Conservation (phyloP, 768 basidiomycete genomes). For the Rhodotorula sphaerocarpa region DNA sequence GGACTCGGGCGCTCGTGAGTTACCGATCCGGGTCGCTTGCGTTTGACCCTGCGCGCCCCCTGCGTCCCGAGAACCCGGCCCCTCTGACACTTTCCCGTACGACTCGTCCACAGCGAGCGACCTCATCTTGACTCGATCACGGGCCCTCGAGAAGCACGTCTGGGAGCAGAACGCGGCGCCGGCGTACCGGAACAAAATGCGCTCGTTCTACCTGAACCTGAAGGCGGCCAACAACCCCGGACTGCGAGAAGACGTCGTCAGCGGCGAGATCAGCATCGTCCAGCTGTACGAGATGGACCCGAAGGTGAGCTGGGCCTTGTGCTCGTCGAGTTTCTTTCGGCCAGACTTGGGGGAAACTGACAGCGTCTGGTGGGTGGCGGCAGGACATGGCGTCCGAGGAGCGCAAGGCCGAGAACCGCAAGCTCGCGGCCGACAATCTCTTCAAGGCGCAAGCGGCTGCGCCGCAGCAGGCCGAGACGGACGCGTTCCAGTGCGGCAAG, state of each 20-base stretch:
- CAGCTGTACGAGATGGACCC: conserved; percentile 72
- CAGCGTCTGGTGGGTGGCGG: not conserved
- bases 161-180: conserved; percentile 44
- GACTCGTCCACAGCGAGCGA: conserved; percentile 54
- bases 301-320: conserved; percentile 50
- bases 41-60: not conserved
- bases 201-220: conserved; percentile 81
- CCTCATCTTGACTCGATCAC: conserved; percentile 58
- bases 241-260: conserved; percentile 72
- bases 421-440: conserved; percentile 75
- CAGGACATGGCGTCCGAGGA: conserved; percentile 97
- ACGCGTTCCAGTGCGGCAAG: conserved; percentile 90
- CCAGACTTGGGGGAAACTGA: too few relatives aligned
- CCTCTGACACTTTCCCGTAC: not conserved
- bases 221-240: conserved; percentile 91
- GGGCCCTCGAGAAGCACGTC: conserved; percentile 64
- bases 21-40: too few relatives aligned
- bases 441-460: conserved; percentile 84
- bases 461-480: conserved; percentile 86
- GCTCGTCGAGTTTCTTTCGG: too few relatives aligned
- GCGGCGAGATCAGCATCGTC: conserved; percentile 63
- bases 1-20: conserved; percentile 82
- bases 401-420: conserved; percentile 70
- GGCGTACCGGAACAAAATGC: conserved; percentile 68
- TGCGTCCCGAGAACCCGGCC: not conserved